Base-by-base conservation (phyloP, 2,329 filamentous ascomycete genomes). In the Trichophyton benhamiae region DNA sequence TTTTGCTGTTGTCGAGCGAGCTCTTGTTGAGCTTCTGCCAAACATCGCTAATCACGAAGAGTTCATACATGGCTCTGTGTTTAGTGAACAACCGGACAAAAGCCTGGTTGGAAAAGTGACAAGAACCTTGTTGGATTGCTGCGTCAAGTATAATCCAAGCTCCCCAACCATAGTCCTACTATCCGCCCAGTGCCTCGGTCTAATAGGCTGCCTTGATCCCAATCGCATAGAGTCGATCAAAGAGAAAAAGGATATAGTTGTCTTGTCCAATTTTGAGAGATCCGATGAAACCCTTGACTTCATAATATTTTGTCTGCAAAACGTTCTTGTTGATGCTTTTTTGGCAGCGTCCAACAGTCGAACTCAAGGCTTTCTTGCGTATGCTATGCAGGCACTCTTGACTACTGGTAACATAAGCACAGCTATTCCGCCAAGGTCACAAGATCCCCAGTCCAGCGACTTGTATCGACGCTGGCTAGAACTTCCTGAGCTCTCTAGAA, bases 371-470 rank as follows among this genome's bases (percentile, higher is more conserved):
- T 96, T 95, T 70, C 80, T 99, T 17, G 92, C 92, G 1, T 99
- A 88, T 73, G 89, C 87, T 1, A 96, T 99, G 85, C 94, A 99
- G 73, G 87, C 95, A 68, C 80, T 97, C 46, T 80, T 97, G 2
- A 85, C 86, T 52, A 84, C 87, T 66, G 89, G 88, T 68, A 86
- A 87, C 30, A 86, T 96, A 68, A 85, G 80, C 62, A 77, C 81
- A 9, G 83, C 79, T 20, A 76, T 80, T 44, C 72, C 80, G 17
- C 65, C 65, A 17, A 77, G 80, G 52, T 77, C 79, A 44, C 78
- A 81, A 42, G 76, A 79, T 57, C 77, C 80, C 20, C 82, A 85
- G 30, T 79, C 80, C 9, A 82, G 81, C 57, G 79, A 82, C 2
- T 81, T 86, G 27, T 88, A 87, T 68, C 78, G 82, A 61, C 87